Conservation (phyloP, 2,329 filamentous ascomycete genomes). For the Erysiphe pulchra region DNA sequence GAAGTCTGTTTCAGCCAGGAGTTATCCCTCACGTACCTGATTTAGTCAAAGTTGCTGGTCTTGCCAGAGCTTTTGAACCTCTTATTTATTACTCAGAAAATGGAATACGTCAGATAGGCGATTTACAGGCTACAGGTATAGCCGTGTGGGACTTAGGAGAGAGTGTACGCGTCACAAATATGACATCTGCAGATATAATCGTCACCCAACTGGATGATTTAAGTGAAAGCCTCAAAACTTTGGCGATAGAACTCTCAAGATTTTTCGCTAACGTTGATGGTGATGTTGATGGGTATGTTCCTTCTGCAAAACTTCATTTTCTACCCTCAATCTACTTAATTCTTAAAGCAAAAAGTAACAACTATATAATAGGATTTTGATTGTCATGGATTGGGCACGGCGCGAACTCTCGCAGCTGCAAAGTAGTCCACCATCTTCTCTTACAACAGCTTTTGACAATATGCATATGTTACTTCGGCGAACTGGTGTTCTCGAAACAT, state of each 20-base stretch:
- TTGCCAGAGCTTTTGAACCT: conserved; percentile 80
- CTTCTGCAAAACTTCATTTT: not conserved
- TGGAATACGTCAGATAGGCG: conserved; percentile 61
- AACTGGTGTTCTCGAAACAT: conserved; percentile 31
- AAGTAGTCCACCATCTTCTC: conserved; percentile 29
- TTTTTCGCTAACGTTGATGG: conserved; percentile 89
- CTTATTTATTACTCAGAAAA: conserved; percentile 88
- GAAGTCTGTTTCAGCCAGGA: conserved; percentile 43
- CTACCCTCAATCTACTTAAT: not conserved
- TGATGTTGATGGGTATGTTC: conserved; percentile 53
- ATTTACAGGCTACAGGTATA: conserved; percentile 72
- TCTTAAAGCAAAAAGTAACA: conserved; percentile 5
- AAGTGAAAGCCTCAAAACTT: conserved; percentile 59
- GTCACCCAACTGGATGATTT: conserved; percentile 65
- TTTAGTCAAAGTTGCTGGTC: conserved; percentile 67
- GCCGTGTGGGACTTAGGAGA: conserved; percentile 90
- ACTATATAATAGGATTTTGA: conserved; percentile 36
- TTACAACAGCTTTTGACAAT: conserved; percentile 57
- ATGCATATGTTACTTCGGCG: conserved; percentile 51
- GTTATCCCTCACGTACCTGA: conserved; percentile 46
- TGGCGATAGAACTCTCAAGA: conserved; percentile 64
- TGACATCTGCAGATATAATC: conserved; percentile 72
- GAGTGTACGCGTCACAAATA: conserved; percentile 67
- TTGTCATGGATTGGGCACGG: conserved; percentile 90
- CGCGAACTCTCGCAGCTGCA: conserved; percentile 54